These are phyloP conservation scores for Punica granatum DNA, from an alignment of 345 rosid species.

Conservation along the genomic window DNA sequence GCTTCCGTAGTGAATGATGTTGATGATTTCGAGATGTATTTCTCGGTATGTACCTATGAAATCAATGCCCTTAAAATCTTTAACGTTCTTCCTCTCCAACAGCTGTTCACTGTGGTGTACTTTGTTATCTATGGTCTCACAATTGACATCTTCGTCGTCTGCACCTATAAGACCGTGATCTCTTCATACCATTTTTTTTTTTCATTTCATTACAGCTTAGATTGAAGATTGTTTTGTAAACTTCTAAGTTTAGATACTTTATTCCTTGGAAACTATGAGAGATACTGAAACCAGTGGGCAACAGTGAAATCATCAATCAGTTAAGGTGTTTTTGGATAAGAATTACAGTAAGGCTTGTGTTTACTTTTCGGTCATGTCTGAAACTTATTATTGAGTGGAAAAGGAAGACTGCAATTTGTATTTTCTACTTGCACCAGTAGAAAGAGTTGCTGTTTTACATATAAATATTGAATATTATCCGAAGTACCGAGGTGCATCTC, in stretches of 20 bases:
- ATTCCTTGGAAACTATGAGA: neutral
- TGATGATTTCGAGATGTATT: conserved; percentile 84
- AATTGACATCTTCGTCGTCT: neutral
- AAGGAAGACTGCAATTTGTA: neutral
- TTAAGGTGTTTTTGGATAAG: too few relatives aligned
- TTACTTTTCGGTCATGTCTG: neutral
- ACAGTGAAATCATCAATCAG: too few relatives aligned
- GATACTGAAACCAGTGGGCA: neutral
- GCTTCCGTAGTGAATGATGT: conserved; percentile 88
- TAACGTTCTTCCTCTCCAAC: neutral
- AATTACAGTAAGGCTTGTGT: neutral
- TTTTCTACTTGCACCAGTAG: neutral
- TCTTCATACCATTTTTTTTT: neutral
- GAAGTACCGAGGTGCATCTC: neutral
- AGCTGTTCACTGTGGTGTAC: neutral
- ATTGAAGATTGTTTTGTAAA: neutral
- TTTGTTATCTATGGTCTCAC: neutral
- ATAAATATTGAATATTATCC: neutral
- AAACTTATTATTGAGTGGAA: neutral
- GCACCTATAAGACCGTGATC: neutral
- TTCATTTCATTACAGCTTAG: too few relatives aligned
- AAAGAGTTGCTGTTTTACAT: neutral
- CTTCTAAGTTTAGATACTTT: neutral
- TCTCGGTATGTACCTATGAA: conserved; percentile 49
- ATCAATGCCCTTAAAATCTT: neutral